Percentiles rank a stretch among this genome's conserved stretches.
These are phyloP conservation scores for Hebeloma cylindrosporum DNA, from an alignment of 768 basidiomycete species.

Conservation along the genomic window DNA sequence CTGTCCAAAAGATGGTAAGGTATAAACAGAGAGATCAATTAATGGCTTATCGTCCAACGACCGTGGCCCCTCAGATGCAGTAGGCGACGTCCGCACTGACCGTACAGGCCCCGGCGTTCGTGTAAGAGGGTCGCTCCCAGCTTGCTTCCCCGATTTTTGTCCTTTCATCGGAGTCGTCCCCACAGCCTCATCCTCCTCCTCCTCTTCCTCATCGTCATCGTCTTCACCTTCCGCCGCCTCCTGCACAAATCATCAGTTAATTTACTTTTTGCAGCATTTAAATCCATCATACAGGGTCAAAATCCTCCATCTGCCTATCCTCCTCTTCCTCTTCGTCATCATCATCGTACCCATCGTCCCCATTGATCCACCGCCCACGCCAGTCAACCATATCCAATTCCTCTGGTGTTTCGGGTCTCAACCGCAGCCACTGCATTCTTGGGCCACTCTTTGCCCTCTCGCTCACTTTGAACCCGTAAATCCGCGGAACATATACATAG, in stretches of 20 bases:
- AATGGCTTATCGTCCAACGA: conserved; percentile 43
- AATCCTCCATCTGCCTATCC: conserved; percentile 83
- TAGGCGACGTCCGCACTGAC: conserved; percentile 54
- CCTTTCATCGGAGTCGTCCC: conserved; percentile 28
- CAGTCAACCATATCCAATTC: conserved; percentile 90
- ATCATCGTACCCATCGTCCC: conserved; percentile 57
- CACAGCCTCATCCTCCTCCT: conserved; percentile 59
- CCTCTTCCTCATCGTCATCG: conserved; percentile 62
- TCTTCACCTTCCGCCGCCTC: conserved; percentile 52
- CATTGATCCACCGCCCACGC: conserved; percentile 84
- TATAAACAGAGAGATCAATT: conserved; percentile 28
- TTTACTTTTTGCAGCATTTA: not conserved
- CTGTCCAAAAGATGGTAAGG: conserved; percentile 29
- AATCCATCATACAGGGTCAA: conserved; percentile 64
- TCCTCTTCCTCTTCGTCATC: conserved; percentile 73
- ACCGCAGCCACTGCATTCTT: conserved; percentile 93
- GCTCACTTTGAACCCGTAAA: conserved; percentile 97
- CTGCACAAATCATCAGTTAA: conserved; percentile 25
- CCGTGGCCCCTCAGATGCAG: conserved; percentile 44
- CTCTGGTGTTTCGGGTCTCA: conserved; percentile 76
- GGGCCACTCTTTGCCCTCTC: conserved; percentile 94
- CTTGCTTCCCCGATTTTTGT: conserved; percentile 22
- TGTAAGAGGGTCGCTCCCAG: conserved; percentile 20
- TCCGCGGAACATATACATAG: conserved; percentile 85
- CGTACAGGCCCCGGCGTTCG: conserved; percentile 41